phyloP scores from a whole-genome alignment of 768 basidiomycete genomes.

The Strobilomyces dryophilus region DNA sequence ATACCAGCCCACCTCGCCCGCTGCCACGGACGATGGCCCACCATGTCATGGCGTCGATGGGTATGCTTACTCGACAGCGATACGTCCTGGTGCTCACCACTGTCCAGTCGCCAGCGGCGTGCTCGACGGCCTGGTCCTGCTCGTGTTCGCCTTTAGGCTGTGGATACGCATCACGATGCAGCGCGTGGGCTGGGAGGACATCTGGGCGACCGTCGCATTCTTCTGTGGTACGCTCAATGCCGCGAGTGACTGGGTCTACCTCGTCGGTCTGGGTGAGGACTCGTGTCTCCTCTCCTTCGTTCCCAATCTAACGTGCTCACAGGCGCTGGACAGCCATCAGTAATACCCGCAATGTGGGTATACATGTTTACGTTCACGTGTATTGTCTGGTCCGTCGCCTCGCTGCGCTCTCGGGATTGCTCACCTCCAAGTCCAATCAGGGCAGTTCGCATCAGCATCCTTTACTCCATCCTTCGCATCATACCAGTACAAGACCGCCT shows the following conservation, averaged over 20 bases:
- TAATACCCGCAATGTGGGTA: conserved; percentile 12
- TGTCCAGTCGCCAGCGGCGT: conserved; percentile 5
- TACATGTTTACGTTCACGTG: conserved; percentile 9
- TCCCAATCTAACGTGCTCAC: neutral
- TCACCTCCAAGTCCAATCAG: neutral
- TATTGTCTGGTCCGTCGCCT: conserved; percentile 13
- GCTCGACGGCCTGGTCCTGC: conserved; percentile 5
- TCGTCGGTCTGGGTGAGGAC: conserved; percentile 2
- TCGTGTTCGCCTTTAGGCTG: conserved; percentile 14
- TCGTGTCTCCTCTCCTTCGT: neutral
- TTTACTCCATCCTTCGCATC: conserved; percentile 17
- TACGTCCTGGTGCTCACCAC: neutral
- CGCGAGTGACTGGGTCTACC: conserved; percentile 8
- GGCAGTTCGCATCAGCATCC: conserved; percentile 21
- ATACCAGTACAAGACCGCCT: conserved; percentile 12
- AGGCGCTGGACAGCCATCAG: neutral
- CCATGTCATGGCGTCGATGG: neutral
- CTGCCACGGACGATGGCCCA: conserved; percentile 1
- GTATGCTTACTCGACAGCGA: neutral
- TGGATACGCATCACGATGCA: conserved; percentile 19
- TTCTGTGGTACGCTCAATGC: conserved; percentile 7
- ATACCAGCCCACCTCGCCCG: neutral
- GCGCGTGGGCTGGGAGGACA: conserved; percentile 21
- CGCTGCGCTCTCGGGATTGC: neutral
- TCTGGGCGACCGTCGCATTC: conserved; percentile 16